Evolutionary conservation across 768 basidiomycete genomes (phyloP).

Genomic region (Amanita fuliginea): DNA sequence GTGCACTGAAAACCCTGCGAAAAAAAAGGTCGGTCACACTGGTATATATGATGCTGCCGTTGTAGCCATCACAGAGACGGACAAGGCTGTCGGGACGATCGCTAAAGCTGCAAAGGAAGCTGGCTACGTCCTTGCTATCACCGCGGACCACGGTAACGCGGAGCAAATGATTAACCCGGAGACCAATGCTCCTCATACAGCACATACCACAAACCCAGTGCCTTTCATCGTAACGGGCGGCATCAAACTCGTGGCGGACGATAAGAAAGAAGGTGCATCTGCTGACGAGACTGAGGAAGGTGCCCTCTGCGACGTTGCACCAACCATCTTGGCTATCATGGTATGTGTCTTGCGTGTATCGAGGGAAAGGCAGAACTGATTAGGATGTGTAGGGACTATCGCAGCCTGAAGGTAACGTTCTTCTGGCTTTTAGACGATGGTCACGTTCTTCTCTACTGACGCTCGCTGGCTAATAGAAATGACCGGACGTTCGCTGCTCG

Average conservation of each 20-base stretch:
- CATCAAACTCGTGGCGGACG: conserved; percentile 43
- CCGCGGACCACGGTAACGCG: conserved; percentile 93
- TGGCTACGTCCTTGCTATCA: conserved; percentile 80
- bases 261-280: conserved; percentile 28
- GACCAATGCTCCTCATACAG: conserved; percentile 83
- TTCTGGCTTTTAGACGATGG: neutral
- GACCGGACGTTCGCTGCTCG: conserved; percentile 47
- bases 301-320: conserved; percentile 84
- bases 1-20: neutral
- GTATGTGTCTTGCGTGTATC: conserved; percentile 16
- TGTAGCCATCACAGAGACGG: conserved; percentile 78
- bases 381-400: conserved; percentile 36
- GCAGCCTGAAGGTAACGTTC: conserved; percentile 48
- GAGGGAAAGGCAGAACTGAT: neutral
- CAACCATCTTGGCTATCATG: conserved; percentile 75
- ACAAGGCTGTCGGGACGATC: conserved; percentile 80
- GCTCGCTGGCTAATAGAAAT: conserved; percentile 27
- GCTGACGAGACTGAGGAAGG: conserved; percentile 42
- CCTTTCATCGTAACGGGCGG: conserved; percentile 83
- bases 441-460: neutral
- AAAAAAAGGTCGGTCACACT: conserved; percentile 72
- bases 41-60: conserved; percentile 89
- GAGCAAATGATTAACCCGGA: conserved; percentile 85
- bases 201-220: conserved; percentile 84
- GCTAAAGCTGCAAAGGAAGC: conserved; percentile 78